Conservation (phyloP, 2,329 filamentous ascomycete genomes). For the Ciborinia camelliae region DNA sequence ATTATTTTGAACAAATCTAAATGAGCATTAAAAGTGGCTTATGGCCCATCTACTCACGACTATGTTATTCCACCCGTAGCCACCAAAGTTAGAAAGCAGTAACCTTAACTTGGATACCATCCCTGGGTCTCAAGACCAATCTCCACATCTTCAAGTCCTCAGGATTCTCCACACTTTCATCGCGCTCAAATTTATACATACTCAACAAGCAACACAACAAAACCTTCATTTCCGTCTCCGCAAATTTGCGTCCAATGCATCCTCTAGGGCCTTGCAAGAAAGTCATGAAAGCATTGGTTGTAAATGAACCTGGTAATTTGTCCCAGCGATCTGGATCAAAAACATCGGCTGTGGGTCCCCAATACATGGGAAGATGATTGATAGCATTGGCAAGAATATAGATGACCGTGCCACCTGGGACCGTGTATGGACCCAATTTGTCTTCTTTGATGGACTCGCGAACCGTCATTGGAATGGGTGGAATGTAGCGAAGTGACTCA, state of each 20-base stretch:
- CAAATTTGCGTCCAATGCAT: slow-evolving; percentile 39
- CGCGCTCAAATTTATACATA: slow-evolving; percentile 39
- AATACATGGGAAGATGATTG: slow-evolving; percentile 42
- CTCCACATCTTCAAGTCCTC: slow-evolving; percentile 50
- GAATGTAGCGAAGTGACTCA: slow-evolving; percentile 46
- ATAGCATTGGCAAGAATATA: slow-evolving; percentile 44
- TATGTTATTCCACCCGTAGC: background rate
- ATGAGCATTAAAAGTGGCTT: background rate
- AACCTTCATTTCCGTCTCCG: slow-evolving; percentile 40
- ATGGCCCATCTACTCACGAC: too few relatives aligned
- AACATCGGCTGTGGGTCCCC: slow-evolving; percentile 41
- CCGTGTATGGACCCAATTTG: slow-evolving; percentile 40
- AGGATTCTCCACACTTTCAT: slow-evolving; percentile 41
- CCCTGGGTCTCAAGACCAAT: slow-evolving; percentile 44
- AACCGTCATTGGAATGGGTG: slow-evolving; percentile 38
- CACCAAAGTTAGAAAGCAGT: slow-evolving; percentile 31
- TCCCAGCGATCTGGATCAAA: slow-evolving; percentile 46
- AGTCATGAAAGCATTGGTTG: slow-evolving; percentile 24
- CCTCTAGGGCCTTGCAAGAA: slow-evolving; percentile 38
- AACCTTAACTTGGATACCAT: slow-evolving; percentile 34
- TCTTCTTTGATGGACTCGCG: slow-evolving; percentile 43
- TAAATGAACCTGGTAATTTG: slow-evolving; percentile 39
- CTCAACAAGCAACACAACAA: slow-evolving; percentile 37
- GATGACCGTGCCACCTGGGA: slow-evolving; percentile 44
- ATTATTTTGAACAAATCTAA: background rate